Conservation (phyloP, 2,329 filamentous ascomycete species). For the Claviceps arundinis region DNA sequence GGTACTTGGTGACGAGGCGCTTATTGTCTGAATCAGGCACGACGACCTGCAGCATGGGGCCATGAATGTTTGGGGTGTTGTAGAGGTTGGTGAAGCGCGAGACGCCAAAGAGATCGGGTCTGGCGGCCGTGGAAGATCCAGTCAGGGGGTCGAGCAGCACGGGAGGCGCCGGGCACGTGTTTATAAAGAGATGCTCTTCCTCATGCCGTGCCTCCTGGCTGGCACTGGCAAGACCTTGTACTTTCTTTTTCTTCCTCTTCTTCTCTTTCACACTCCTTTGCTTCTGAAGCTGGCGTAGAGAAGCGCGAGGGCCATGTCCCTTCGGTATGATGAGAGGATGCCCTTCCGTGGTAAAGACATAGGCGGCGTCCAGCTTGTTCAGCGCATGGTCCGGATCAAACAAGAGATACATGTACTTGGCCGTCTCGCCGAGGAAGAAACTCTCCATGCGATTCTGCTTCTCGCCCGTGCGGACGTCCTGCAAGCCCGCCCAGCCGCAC, state of each 20-base stretch:
- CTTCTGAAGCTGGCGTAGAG: slow-evolving; percentile 5
- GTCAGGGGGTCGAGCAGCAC: slow-evolving; percentile 49
- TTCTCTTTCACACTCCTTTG: slow-evolving; percentile 4
- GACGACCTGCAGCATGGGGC: slow-evolving; percentile 23
- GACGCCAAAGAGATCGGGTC: slow-evolving; percentile 76
- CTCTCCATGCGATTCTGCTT: slow-evolving; percentile 95
- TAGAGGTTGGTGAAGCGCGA: slow-evolving; percentile 74
- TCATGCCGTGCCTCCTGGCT: slow-evolving; percentile 9
- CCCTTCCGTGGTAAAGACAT: slow-evolving; percentile 91
- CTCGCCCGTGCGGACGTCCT: slow-evolving; percentile 71
- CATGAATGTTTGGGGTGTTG: slow-evolving; percentile 54
- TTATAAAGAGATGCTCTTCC: slow-evolving; percentile 30
- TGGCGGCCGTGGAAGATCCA: slow-evolving; percentile 66
- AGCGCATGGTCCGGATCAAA: slow-evolving; percentile 79
- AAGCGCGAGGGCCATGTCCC: no score
- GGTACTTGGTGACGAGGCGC: slow-evolving; percentile 24
- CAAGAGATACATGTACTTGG: slow-evolving; percentile 87
- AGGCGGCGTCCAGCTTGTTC: slow-evolving; percentile 74
- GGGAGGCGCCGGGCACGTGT: slow-evolving; percentile 51
- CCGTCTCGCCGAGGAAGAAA: slow-evolving; percentile 93
- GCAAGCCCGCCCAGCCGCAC: slow-evolving; percentile 87
- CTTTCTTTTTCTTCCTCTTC: neutral
- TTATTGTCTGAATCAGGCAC: slow-evolving; percentile 29
- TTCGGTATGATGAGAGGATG: slow-evolving; percentile 76
- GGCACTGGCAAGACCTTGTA: slow-evolving; percentile 12